Evolutionary conservation across 305 asterid genomes (phyloP).

Genomic region (Galium porrigens): DNA sequence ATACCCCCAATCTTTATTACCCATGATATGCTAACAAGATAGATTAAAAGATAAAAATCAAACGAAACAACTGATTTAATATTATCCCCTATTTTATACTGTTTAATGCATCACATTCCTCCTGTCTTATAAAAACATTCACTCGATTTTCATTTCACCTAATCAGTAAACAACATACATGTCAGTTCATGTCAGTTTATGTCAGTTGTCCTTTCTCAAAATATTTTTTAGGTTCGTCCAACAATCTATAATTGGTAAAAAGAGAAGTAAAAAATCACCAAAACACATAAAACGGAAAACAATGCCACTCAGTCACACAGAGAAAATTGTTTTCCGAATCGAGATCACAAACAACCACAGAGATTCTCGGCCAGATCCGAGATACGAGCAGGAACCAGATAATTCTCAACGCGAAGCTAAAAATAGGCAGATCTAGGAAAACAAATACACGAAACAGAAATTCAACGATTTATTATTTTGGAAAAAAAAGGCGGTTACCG

Average conservation of each 20-base stretch:
- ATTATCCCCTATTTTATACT: too few species aligned
- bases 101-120: background rate
- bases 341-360: constrained; percentile 8
- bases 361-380: constrained; percentile 5
- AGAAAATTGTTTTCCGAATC: background rate
- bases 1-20: background rate
- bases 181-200: too few species aligned
- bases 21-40: background rate
- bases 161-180: background rate
- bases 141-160: background rate
- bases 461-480: background rate
- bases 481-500: constrained; percentile 27
- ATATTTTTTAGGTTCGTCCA: background rate
- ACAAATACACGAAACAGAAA: background rate
- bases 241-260: background rate
- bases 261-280: background rate
- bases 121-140: background rate
- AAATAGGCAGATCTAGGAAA: constrained; percentile 35
- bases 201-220: too few species aligned
- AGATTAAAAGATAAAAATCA: background rate
- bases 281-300: background rate
- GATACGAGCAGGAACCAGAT: constrained; percentile 8
- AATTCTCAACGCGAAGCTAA: constrained; percentile 10
- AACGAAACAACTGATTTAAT: background rate
- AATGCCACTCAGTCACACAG: constrained; percentile 8